Conservation (phyloP, 148 eudicot genomes). For the Nyssa sinensis region DNA sequence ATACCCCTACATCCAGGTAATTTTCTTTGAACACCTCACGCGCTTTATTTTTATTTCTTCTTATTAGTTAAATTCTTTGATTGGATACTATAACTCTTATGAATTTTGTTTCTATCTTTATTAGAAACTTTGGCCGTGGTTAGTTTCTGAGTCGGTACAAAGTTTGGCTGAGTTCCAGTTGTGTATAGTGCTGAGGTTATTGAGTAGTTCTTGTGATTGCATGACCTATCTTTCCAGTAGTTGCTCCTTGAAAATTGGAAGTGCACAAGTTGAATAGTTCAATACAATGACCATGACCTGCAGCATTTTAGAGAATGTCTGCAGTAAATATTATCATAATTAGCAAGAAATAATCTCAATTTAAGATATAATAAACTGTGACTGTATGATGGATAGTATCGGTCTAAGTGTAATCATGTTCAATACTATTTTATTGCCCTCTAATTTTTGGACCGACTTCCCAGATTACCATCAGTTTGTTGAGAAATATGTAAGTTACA, state of each 20-base stretch:
- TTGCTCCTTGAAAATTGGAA: not conserved
- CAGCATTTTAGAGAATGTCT: not conserved
- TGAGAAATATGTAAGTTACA: too few species aligned
- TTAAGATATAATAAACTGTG: conserved; percentile 24
- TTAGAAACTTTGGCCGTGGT: too few species aligned
- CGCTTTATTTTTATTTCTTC: not conserved
- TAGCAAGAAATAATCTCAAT: not conserved
- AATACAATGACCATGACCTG: conserved; percentile 25
- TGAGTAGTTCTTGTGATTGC: conserved; percentile 48
- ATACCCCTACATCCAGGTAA: conserved; percentile 92
- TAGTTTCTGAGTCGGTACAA: not conserved
- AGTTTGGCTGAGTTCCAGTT: not conserved
- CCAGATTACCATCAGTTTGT: not conserved
- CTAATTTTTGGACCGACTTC: not conserved
- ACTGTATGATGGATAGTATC: conserved; percentile 78
- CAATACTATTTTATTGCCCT: conserved; percentile 82
- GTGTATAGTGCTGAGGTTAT: not conserved
- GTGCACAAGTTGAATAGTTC: conserved; percentile 22
- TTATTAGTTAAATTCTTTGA: not conserved
- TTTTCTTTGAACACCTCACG: not conserved
- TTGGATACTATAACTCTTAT: not conserved
- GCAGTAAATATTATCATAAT: not conserved
- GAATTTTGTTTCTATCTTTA: not conserved
- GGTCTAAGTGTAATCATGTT: conserved; percentile 58
- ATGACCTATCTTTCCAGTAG: not conserved